A percentile compares a stretch with the other conserved stretches of the same genome.
Evolutionary conservation across 306 rosid species (phyloP).

Genomic region (Amphicarpaea edgeworthii): DNA sequence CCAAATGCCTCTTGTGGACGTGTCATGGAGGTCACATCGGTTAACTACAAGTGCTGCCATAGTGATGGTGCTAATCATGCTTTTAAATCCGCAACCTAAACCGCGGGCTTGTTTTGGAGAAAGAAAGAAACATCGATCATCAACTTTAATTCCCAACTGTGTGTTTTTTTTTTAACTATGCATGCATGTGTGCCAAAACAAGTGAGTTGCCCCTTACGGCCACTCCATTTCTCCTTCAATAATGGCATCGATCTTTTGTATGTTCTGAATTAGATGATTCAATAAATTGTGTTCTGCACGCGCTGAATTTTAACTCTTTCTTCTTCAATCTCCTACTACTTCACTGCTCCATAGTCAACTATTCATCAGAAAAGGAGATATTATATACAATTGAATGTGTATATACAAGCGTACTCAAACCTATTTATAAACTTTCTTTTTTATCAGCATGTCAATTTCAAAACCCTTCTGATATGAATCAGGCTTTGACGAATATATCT

Average conservation of each 20-base stretch:
- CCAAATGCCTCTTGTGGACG: conserved; percentile 38
- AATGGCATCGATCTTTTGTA: conserved; percentile 8
- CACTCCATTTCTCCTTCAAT: conserved; percentile 24
- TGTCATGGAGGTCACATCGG: conserved; percentile 39
- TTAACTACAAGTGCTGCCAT: conserved; percentile 39
- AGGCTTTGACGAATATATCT: no score
- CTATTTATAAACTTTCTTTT: no score
- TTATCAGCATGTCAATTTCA: no score
- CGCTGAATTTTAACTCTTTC: background rate
- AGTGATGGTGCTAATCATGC: background rate
- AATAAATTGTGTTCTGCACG: conserved; percentile 16
- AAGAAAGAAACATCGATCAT: no score
- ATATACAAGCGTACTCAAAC: no score
- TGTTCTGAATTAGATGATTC: background rate
- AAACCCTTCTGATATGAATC: no score
- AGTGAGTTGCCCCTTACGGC: background rate
- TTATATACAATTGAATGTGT: no score
- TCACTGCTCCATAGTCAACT: no score
- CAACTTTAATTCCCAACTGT: background rate
- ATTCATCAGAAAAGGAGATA: no score
- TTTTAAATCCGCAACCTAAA: background rate
- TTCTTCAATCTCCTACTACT: no score
- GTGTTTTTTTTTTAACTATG: background rate
- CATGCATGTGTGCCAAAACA: background rate
- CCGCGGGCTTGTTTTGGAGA: background rate